Base-by-base conservation (phyloP, 345 rosid genomes). In the Arabidopsis arenosa region DNA sequence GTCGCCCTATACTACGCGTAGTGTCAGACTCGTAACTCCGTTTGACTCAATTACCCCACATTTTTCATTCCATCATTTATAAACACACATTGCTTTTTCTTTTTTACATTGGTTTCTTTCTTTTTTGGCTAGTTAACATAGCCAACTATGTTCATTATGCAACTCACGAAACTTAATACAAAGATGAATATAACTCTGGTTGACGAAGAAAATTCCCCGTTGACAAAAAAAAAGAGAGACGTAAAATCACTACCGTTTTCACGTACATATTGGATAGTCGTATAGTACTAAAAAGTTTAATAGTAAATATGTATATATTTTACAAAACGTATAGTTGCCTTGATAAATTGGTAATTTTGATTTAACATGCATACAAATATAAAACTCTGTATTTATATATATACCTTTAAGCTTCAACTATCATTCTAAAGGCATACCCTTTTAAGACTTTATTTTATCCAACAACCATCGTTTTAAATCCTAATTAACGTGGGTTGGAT, bases 31-130 rank as follows among this genome's bases (percentile, higher is more conserved):
- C 48, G 68, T 48, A 75, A 17, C 32, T 37, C 37, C 7, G 53
- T 75, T 75, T 75, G 74, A 75, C 79, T 68, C 37, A 6, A 9
- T 49, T 47, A 56, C 52, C 15, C 52, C 51, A 57, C 66, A 32
- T 66, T 63, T 72, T 65, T 35, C 67, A 47, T 59, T 71, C 47
- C 58, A 6, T 23, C 44, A 7, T 58, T 69, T 43, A 7, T 5
- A 21, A 6, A 17, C 4, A 57, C 28, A 48, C 11, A 0, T 21
- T 47, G 21, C 12, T 23, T 5, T 10, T n/a, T 14, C 5, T 0
- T 44, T 53, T 53, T 4, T 23, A 4, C 6, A 28, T 28, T 28
- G 32, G 26, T 23, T 23, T 23, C 26, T 23, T 23, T 23, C 26
- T 30, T 23, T 28, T 33, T 13, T 6, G 11, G 10, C 9, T 15